Evolutionary conservation across 1,139 yeast genomes (phyloP).

Genomic region (Citeromyces hawaiiensis): DNA sequence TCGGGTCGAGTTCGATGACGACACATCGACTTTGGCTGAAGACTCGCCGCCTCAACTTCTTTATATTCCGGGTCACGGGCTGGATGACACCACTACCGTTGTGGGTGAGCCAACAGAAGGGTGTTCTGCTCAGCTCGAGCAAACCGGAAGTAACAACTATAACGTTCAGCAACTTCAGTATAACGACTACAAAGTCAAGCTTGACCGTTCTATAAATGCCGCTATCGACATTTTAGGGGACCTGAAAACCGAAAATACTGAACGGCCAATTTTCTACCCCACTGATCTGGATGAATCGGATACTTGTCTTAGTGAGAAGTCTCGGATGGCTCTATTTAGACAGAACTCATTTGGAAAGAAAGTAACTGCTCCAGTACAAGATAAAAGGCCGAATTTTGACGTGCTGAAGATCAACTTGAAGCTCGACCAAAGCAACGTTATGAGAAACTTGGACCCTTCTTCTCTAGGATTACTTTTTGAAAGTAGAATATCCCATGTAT

Average conservation of each 20-base stretch:
- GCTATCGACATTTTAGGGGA: slow-evolving; percentile 41
- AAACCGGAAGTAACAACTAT: slow-evolving; percentile 13
- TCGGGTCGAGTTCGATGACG: neutral
- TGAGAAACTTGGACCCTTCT: slow-evolving; percentile 44
- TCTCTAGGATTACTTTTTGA: slow-evolving; percentile 56
- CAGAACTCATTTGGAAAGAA: slow-evolving; percentile 20
- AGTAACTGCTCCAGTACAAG: slow-evolving; percentile 11
- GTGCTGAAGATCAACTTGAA: slow-evolving; percentile 54
- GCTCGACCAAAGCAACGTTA: slow-evolving; percentile 35
- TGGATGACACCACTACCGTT: slow-evolving; percentile 18
- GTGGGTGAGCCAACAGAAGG: neutral
- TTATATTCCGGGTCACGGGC: slow-evolving; percentile 31
- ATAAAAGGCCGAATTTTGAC: slow-evolving; percentile 29
- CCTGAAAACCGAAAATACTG: slow-evolving; percentile 38
- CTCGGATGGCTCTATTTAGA: slow-evolving; percentile 37
- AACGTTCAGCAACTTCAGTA: slow-evolving; percentile 57
- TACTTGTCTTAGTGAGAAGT: slow-evolving; percentile 19
- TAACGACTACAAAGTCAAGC: slow-evolving; percentile 48
- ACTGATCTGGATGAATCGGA: slow-evolving; percentile 21
- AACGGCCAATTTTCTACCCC: slow-evolving; percentile 59
- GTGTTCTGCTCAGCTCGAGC: neutral
- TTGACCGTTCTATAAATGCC: slow-evolving; percentile 49
- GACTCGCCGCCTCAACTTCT: slow-evolving; percentile 15
- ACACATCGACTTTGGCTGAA: slow-evolving; percentile 28
- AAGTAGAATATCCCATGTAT: slow-evolving; percentile 45